Evolutionary conservation across 306 rosid species (phyloP), one percentile per base, ranked within the genome.

Genomic region (Cicer cuneatum): DNA sequence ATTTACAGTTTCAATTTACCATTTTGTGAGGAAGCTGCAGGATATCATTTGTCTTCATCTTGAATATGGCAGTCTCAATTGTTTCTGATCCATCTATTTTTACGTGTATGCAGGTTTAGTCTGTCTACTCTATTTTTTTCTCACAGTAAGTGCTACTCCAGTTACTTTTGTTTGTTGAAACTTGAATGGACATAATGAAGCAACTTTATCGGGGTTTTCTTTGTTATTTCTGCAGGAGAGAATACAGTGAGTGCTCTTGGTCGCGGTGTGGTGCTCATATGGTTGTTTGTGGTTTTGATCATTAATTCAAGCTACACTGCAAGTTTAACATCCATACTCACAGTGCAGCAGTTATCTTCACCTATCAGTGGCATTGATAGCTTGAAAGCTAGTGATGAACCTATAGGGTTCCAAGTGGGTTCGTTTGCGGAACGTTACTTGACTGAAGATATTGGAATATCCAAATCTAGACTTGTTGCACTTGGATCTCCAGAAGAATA

Each of bases 281-380:
- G 99, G 99, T 82, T 94, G 48, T 94, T 94, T 85, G 97, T 94
- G 74, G 99, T 94, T 64, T 86, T 94, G 92, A 94, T 94, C 64
- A 86, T 94, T 71, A 94, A 85, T 79, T 94, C 97, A 45, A 94
- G 99, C 85, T 94, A 92, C 89, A 92, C 99, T 12, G 99, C 99
- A n/a, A 94, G 99, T 85, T 87, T 92, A 82, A 90, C 99, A 62
- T 94, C 99, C 76, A 90, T 94, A 82, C 96, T 94, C 80, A 94
- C 99, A 58, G 97, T 94, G 82, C 97, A 94, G 80, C 88, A 85
- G 70, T 84, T 94, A 66, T 88, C 74, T 81, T 94, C 96, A 67
- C 84, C 81, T 43, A 83, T 94, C 70, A 89, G 53, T 43, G 99
- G 99, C 79, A 87, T 94, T 48, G 95, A 92, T 37, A 88, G 87